Evolutionary conservation across 371 early-diverging fungal species (phyloP), one percentile per base, ranked within the genome.

Genomic region (Mycotypha africana): DNA sequence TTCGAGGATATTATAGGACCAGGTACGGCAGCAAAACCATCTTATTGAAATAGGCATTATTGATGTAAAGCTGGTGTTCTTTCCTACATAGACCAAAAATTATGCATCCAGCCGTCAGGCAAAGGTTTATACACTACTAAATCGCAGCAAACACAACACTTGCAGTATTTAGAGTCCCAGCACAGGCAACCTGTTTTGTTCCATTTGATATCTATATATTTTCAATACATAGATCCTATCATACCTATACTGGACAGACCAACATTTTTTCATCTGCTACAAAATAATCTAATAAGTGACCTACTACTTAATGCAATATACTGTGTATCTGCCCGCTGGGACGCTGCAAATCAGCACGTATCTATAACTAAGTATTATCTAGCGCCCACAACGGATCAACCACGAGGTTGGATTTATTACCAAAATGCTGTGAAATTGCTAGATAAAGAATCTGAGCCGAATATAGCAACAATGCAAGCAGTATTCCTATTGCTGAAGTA

Each of bases 181-280:
- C n/a, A n/a, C n/a, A n/a, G n/a, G n/a, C n/a, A n/a, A n/a, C n/a
- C n/a, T n/a, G n/a, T n/a, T n/a, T n/a, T n/a, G n/a, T n/a, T n/a
- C n/a, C 59, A 70, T 14, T 67, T 86, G 12, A 37, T 86, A 12
- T 64, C 72, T 19, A 60, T 78, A 30, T 88, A 75, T 65, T 88
- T 88, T 61, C 60, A 75, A 25, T 73, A 68, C 42, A 73, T 86
- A 7, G 79, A 88, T 60, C 79, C 82, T 1, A 71, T 76, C 35
- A 65, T 86, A 24, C 86, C 87, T 0, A 66, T 85, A 4, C 42
- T 85, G 15, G 76, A 85, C 58, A 70, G 72, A 38, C 56, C 70
- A 5, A 65, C 82, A 0, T 60, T 64, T 40, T 39, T 49, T 6
- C 47, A 54, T 4, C 47, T 53, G n/a, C 2, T 53, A 12, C 7